These are phyloP conservation scores for Cenchrus americanus DNA, from an alignment of 176 grass and related monocot species.

Conservation along the genomic window DNA sequence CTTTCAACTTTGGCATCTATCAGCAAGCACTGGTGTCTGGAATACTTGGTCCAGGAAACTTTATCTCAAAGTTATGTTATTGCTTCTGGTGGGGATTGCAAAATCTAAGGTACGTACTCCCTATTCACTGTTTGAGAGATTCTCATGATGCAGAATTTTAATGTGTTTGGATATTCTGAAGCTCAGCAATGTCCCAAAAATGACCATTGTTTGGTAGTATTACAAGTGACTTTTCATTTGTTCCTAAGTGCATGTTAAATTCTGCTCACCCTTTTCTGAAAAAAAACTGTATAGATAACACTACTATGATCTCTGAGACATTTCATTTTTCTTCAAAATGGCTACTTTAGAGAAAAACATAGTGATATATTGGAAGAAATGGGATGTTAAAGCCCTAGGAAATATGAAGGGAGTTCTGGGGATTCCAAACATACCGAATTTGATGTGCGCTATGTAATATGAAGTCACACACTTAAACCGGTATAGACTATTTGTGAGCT, in stretches of 20 bases:
- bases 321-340: neutral
- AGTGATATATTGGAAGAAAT: neutral
- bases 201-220: neutral
- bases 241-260: neutral
- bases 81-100: conserved; percentile 99
- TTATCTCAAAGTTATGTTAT: conserved; percentile 78
- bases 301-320: neutral
- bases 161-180: neutral
- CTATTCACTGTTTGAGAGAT: neutral
- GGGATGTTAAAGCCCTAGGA: neutral
- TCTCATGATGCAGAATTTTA: neutral
- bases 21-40: conserved; percentile 49
- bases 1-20: conserved; percentile 65
- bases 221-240: neutral
- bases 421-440: neutral
- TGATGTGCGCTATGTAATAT: neutral
- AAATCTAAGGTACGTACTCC: conserved; percentile 79
- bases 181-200: conserved; percentile 10
- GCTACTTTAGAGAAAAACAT: neutral
- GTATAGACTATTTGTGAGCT: no score
- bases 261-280: neutral
- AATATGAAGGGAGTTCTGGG: neutral
- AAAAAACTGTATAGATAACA: neutral
- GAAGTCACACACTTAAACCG: no score
- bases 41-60: conserved; percentile 65